Evolutionary conservation across 495 filamentous ascomycete species (phyloP), one percentile per base, ranked within the genome.

Genomic region (Aspergillus conjunctus): DNA sequence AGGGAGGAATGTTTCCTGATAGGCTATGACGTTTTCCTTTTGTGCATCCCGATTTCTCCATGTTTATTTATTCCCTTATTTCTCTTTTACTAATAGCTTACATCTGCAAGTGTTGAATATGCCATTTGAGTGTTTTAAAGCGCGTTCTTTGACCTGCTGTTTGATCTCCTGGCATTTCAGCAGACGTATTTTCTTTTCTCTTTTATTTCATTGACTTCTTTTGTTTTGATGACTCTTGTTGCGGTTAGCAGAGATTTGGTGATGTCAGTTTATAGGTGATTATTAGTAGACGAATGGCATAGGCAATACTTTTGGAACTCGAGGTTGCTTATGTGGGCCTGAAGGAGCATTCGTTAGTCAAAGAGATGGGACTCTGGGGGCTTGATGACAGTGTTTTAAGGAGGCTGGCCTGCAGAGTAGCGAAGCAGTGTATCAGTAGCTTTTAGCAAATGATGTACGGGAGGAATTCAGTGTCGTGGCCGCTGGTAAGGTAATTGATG

Each of bases 1-100:
- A 66, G 68, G 66, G 59, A 67, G 69, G 68, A 67, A 69, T 66
- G 64, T 63, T 75, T 66, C 67, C 66, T 66, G 69, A 70, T 69
- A 70, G 69, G 72, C 68, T 66, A 73, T 71, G 71, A 74, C 69
- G 56, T 69, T 62, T 61, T 62, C 48, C 59, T 51, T 61, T 44
- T 41, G 62, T 66, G 54, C 57, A 62, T 69, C 46, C 60, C 56
- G 61, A 61, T 70, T 66, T 57, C 58, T 58, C 59, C 63, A 65
- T 61, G 55, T 62, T 51, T 58, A 26, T 43, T 59, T 22, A 11
- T 48, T 21, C 20, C 44, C 10, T 21, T 46, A n/a, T 46, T 48
- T 48, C 44, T 61, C 67, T 73, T 69, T 64, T 68, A 66, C 66
- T 70, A 62, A 64, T 62, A 64, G 58, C 59, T 67, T 69, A 60